Evolutionary conservation across 441 rosid genomes (phyloP).

Genomic region (Biscutella laevigata): DNA sequence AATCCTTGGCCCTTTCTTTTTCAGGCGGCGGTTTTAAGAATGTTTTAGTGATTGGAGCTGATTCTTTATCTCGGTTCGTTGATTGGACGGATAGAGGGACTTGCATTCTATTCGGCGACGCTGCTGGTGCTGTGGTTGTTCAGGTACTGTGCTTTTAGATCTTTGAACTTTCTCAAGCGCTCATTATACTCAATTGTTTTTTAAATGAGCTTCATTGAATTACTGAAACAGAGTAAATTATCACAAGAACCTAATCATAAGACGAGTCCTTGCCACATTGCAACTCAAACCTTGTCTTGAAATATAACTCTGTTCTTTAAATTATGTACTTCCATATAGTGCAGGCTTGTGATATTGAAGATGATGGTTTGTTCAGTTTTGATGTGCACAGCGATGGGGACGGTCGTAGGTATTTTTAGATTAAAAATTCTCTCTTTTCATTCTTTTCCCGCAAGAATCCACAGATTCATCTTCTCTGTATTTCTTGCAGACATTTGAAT

Average conservation of each 20-base stretch:
- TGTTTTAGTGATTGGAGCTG: constrained; percentile 86
- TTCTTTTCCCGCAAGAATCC: constrained; percentile 2
- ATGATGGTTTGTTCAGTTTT: constrained; percentile 71
- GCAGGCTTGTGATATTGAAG: constrained; percentile 80
- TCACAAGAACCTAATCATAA: background rate
- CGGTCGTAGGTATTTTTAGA: constrained; percentile 54
- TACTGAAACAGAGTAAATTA: background rate
- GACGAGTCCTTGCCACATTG: background rate
- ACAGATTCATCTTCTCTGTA: background rate
- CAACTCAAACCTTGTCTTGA: background rate
- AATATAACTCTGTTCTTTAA: background rate
- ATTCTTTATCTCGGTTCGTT: constrained; percentile 71
- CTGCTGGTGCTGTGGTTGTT: constrained; percentile 85
- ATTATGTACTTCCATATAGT: constrained; percentile 2
- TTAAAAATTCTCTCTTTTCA: constrained; percentile 1
- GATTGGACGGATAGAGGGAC: constrained; percentile 95
- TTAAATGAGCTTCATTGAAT: background rate
- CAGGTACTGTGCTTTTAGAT: constrained; percentile 41
- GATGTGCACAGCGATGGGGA: constrained; percentile 84
- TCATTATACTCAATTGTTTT: background rate
- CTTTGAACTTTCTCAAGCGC: background rate
- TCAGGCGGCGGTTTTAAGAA: constrained; percentile 79
- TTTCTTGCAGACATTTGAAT: constrained; percentile 59
- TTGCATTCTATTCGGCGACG: constrained; percentile 94
- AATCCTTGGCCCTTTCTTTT: background rate